phyloP scores from a whole-genome alignment of 331 rosid genomes.

The Spiraea crenata region DNA sequence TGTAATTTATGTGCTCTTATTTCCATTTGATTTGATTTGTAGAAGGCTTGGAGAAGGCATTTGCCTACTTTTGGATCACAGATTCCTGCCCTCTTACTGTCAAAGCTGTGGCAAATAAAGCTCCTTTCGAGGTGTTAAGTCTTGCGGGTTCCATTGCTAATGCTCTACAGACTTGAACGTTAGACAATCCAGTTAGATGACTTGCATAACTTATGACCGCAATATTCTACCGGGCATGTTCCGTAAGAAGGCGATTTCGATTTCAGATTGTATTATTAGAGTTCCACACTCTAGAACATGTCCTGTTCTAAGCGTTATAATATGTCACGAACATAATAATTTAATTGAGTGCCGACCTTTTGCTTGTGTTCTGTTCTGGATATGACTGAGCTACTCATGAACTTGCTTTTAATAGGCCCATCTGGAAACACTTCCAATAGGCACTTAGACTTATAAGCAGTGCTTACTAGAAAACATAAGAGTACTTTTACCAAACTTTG shows the following conservation, averaged over 20 bases:
- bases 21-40: constrained; percentile 27
- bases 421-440: too few relatives aligned
- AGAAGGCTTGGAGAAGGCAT: constrained; percentile 47
- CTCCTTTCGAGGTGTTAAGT: constrained; percentile 90
- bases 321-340: neutral
- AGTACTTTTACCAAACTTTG: too few relatives aligned
- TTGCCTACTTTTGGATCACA: constrained; percentile 90
- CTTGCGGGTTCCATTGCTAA: constrained; percentile 92
- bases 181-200: neutral
- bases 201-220: neutral
- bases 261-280: neutral
- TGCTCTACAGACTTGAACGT: constrained; percentile 68
- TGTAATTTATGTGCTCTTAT: constrained; percentile 10
- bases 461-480: too few relatives aligned
- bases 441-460: too few relatives aligned
- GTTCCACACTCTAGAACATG: neutral
- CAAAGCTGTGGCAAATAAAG: constrained; percentile 60
- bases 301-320: neutral
- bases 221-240: neutral
- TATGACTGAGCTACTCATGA: neutral
- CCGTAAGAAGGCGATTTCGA: neutral
- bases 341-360: neutral
- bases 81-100: constrained; percentile 92
- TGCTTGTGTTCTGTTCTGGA: neutral
- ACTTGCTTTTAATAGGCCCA: neutral